Base-by-base conservation (phyloP, 306 rosid species). In the Glycine latifolia region DNA sequence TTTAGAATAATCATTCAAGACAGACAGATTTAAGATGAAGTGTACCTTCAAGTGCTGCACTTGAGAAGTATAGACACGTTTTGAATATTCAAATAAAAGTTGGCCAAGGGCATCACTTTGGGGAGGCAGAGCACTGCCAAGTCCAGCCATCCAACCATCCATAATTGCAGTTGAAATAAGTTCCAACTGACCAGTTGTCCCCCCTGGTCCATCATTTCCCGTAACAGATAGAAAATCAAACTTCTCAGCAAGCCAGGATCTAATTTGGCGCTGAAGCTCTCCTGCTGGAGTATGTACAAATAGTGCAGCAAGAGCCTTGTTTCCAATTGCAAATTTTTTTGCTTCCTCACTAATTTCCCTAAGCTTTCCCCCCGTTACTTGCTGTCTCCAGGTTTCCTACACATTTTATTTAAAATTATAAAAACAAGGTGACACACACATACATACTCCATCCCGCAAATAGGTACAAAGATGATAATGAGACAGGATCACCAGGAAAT, bases 81-180 rank as follows among this genome's bases (percentile, higher is more conserved):
- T 93, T 0, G 94, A 85, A 86, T 91, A 91, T 87, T 90, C 93
- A 31, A 88, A 87, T 72, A 93, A 77, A 82, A 93, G 97, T 87
- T 90, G 94, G 67, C 97, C 97, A 71, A 91, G 93, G 33, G 97
- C 97, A 89, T 93, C 97, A 35, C 94, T 91, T 16, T 83, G 77
- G 74, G 93, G 93, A 86, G 93, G 97, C 78, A 83, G 54, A 6
- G 97, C 93, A 84, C 94, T 92, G 79, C 97, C 97, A 70, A 93
- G 97, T 75, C 97, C 97, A 76, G 94, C 97, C 94, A 91, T 90
- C 97, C 97, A 93, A 79, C 97, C 97, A 87, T 93, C 97, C 97
- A 93, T 90, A 81, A 93, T 89, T 54, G 97, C 95, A 76, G 97
- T 93, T 69, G 97, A 91, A 86, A 91, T 92, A 81, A 93, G 97